Percentiles rank a stretch among this genome's conserved stretches.
phyloP scores from a whole-genome alignment of 441 rosid species.

The Gossypium laxum region DNA sequence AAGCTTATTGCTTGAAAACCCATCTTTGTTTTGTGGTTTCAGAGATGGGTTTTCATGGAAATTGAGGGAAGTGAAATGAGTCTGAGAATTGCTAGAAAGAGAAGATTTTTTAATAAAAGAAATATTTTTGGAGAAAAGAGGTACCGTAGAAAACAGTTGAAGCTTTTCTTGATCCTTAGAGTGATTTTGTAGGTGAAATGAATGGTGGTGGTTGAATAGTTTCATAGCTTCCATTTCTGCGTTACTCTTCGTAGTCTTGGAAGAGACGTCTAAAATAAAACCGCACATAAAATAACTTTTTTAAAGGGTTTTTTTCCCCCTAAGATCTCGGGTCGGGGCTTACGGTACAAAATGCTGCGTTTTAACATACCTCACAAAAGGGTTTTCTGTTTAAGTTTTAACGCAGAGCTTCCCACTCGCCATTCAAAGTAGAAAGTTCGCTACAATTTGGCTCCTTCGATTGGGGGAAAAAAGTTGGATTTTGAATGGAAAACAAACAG shows the following conservation, averaged over 20 bases:
- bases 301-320: too few species aligned
- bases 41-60: constrained; percentile 8
- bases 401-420: too few species aligned
- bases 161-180: neutral
- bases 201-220: neutral
- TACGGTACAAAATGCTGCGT: neutral
- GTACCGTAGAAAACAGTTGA: constrained; percentile 7
- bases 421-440: neutral
- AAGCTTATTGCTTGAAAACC: constrained; percentile 10
- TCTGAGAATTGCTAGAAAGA: constrained; percentile 8
- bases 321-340: too few species aligned
- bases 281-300: too few species aligned
- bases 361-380: neutral
- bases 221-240: constrained; percentile 13
- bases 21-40: neutral
- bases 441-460: neutral
- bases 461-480: neutral
- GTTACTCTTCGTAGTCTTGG: neutral
- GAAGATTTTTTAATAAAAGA: neutral
- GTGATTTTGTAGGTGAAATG: constrained; percentile 4
- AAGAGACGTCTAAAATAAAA: neutral
- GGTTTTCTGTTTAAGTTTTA: neutral
- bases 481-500: constrained; percentile 27
- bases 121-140: constrained; percentile 1
- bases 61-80: neutral